Conservation (phyloP, 352 stramenopile species). For the Phytophthora litchii region DNA sequence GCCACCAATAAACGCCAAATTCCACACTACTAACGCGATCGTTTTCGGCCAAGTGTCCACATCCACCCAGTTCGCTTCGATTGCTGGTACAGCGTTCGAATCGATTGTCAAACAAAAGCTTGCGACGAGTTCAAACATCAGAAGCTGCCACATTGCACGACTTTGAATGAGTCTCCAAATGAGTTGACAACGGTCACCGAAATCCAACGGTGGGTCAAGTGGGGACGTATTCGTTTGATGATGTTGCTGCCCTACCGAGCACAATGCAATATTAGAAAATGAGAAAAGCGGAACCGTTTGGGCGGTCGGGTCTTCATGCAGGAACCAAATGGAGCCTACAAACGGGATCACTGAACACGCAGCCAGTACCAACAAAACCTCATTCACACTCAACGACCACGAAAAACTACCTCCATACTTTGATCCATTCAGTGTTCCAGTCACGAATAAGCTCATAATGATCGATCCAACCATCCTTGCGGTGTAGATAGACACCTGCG, state of each 20-base stretch:
- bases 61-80: constrained; percentile 66
- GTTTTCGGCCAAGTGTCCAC: constrained; percentile 58
- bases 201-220: constrained; percentile 19
- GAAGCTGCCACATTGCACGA: constrained; percentile 75
- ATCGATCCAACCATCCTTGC: constrained; percentile 51
- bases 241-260: neutral
- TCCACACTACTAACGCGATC: constrained; percentile 53
- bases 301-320: constrained; percentile 49
- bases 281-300: constrained; percentile 21
- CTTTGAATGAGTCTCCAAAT: constrained; percentile 71
- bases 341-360: constrained; percentile 46
- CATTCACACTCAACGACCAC: constrained; percentile 38
- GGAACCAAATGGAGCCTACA: constrained; percentile 52
- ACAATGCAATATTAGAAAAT: constrained; percentile 13
- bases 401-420: constrained; percentile 68
- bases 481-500: constrained; percentile 59
- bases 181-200: constrained; percentile 42
- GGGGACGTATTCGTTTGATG: constrained; percentile 3
- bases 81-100: constrained; percentile 48
- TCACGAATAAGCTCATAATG: constrained; percentile 57
- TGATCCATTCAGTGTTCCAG: constrained; percentile 54
- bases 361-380: constrained; percentile 46
- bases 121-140: constrained; percentile 69
- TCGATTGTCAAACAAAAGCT: constrained; percentile 62
- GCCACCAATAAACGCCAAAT: constrained; percentile 57